Base-by-base conservation (phyloP, 768 basidiomycete species). In the Suillus subluteus region DNA sequence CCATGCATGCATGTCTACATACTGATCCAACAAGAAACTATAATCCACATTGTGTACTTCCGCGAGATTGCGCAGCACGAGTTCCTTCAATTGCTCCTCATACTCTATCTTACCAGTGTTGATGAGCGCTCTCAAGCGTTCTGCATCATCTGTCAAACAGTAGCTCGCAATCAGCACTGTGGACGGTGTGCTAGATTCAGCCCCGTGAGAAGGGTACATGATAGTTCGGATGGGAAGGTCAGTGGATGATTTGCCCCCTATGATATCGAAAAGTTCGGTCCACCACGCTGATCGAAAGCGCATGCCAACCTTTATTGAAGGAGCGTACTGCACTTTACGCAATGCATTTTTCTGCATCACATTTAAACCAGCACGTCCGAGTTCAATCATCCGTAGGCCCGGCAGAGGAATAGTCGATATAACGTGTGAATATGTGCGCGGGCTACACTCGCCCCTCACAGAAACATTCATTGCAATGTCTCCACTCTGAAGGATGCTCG, bases 271-370 rank as follows among this genome's bases (percentile, higher is more conserved):
- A 32, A 66, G 69, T 3, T 70, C 77, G 21, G 70, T 76, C 83
- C 83, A 84, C 83, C 84, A 84, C 5, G 76, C 65, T 1, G 74
- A 70, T 66, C 74, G 74, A 73, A 85, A 85, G 64, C 79, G 77
- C 43, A 85, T 65, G 6, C 74, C 84, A 55, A 85, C 73, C 73
- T 85, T 85, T 69, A 75, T 72, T 6, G 80, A 70, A 4, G 79
- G 68, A 13, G 72, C 75, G 40, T 41, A 41, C 40, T 41, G 40
- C 13, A 41, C 13, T 41, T 41, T 41, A 15, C 40, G 40, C 40
- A 41, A 41, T 41, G 40, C 40, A 41, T 41, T 41, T 13, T 15
- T 41, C 13, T 41, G 40, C 40, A 41, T 41, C 40, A 41, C 40
- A 15, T 41, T 15, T 15, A 41, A 41, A 15, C 40, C 40, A 41